Conservation (phyloP, 129 eudicot species). For the Flaveria brownii region DNA sequence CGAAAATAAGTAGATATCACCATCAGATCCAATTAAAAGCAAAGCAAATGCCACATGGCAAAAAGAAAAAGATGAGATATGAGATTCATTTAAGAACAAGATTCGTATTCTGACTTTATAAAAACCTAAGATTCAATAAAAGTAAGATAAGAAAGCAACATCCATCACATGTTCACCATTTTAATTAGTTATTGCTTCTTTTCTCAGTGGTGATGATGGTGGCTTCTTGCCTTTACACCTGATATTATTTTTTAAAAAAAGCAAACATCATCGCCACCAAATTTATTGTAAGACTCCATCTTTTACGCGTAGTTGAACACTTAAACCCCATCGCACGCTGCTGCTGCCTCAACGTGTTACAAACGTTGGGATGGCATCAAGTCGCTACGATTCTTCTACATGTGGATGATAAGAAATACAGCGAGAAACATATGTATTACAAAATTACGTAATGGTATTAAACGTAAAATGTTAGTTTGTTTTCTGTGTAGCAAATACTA, state of each 20-base stretch:
- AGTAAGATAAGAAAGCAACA: constrained; percentile 6
- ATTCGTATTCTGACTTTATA: constrained; percentile 13
- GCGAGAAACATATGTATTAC: no score
- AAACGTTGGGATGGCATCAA: no score
- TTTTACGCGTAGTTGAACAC: constrained; percentile 89
- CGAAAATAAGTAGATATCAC: not conserved
- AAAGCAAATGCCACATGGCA: constrained; percentile 26
- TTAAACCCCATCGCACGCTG: constrained; percentile 78
- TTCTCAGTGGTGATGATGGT: not conserved
- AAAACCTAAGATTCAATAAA: constrained; percentile 1
- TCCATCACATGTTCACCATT: constrained; percentile 12
- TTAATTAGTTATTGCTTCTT: not conserved
- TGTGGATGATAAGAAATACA: no score
- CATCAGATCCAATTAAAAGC: constrained; percentile 28
- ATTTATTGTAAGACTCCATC: constrained; percentile 76
- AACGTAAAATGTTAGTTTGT: no score
- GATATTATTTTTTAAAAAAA: constrained; percentile 63
- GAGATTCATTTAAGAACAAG: constrained; percentile 15
- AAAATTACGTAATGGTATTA: no score
- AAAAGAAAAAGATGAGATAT: constrained; percentile 15
- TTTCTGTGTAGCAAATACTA: no score
- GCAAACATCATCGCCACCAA: constrained; percentile 92
- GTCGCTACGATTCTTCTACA: no score
- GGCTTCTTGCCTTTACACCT: constrained; percentile 80
- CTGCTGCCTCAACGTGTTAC: constrained; percentile 28